Conservation (phyloP, 176 grass and related monocot genomes). For the Carex myosuroides region DNA sequence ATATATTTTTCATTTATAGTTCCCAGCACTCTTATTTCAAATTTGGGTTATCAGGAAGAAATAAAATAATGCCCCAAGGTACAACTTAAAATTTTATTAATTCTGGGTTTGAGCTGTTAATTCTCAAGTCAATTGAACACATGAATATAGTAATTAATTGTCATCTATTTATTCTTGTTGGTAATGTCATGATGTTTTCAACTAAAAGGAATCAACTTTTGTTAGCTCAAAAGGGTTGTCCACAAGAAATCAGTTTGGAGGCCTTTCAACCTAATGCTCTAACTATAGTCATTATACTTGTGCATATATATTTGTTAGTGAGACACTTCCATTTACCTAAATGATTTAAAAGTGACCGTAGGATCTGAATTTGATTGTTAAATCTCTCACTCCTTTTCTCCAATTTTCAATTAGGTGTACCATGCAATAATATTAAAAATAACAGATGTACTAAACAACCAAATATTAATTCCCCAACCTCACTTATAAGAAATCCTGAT, state of each 20-base stretch:
- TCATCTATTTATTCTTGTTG: background rate
- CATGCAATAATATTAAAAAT: conserved; percentile 7
- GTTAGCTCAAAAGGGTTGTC: background rate
- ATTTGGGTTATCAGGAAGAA: background rate
- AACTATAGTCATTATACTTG: background rate
- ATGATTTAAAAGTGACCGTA: background rate
- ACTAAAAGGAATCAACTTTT: background rate
- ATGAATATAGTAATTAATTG: background rate
- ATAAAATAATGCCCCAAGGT: background rate
- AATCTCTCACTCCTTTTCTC: background rate
- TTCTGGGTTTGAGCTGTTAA: background rate
- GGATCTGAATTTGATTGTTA: background rate
- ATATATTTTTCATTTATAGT: background rate
- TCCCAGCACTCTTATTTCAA: background rate
- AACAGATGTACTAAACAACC: background rate
- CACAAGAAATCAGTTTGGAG: conserved; percentile 18
- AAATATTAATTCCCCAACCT: background rate
- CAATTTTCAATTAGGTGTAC: conserved; percentile 9
- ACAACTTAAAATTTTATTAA: background rate
- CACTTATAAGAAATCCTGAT: background rate
- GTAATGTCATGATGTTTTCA: background rate
- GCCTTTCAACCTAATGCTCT: background rate
- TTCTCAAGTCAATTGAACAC: background rate
- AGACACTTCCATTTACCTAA: background rate
- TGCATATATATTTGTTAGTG: background rate